Base-by-base conservation (phyloP, 2,329 filamentous ascomycete genomes). In the Colletotrichum sojae region DNA sequence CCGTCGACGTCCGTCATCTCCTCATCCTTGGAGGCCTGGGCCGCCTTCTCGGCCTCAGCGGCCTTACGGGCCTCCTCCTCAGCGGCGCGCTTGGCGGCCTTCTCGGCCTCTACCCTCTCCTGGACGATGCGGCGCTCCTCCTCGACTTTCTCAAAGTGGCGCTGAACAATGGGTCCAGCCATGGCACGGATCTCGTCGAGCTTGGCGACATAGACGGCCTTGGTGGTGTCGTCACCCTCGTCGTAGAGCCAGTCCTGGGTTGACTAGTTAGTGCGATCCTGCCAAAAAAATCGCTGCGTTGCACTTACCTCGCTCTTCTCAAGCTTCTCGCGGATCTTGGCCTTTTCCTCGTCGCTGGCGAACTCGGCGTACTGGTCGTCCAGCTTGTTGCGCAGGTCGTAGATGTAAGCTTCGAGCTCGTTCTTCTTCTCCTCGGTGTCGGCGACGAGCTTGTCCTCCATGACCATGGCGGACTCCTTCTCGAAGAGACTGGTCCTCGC, bases 391-490 rank as follows among this genome's bases (percentile, higher is more conserved):
- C 95, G 93, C 79, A 97, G 89, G 77, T 98, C 95, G 84, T 99
- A 99, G 83, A 98, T 98, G 84, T 92, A 97, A 25, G 94, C 91
- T 88, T 99, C 96, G 62, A 99, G 93, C 84, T 98, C 95, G 86
- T 99, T 99, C 94, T 98, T 99, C 90, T 97, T 97, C 86, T 98
- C 94, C 80, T 98, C 96, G 45, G 96, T 99, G 81, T 98, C 96
- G 75, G 93, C 94, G 65, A 99, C 95, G 67, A 98, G 91, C 89
- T 98, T 99, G 85, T 99, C 96, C 83, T 98, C 94, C 90, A 97
- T 95, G 75, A 94, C 90, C 96, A 99, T 98, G 75, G 90, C 80
- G 74, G 91, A 88, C 85, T 99, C 96, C 81, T 91, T 91, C 88
- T 99, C 96, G 58, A 87, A 83, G 73, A 91, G 85, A n/a, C 85